Conservation (phyloP, 1,139 yeast genomes). For the Pichia inconspicua region DNA sequence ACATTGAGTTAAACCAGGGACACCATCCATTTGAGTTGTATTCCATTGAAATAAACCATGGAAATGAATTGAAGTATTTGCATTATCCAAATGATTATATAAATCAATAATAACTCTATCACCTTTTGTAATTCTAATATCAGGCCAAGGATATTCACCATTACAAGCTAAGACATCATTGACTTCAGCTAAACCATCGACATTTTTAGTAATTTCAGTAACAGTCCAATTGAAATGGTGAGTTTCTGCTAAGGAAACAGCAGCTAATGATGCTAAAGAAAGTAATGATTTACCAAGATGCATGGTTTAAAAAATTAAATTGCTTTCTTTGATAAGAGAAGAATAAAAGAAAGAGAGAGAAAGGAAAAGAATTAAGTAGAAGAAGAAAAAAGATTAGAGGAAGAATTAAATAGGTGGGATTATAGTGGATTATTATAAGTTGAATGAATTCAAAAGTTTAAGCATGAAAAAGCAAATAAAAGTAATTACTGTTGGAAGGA, state of each 20-base stretch:
- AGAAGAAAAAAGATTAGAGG: neutral
- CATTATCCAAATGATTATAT: slow-evolving; percentile 58
- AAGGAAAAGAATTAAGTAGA: no score
- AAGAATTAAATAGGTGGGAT: neutral
- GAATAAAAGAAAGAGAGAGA: neutral
- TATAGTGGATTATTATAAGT: neutral
- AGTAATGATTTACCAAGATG: slow-evolving; percentile 5
- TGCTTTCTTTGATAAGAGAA: neutral
- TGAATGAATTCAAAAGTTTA: neutral
- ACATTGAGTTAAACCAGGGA: slow-evolving; percentile 79
- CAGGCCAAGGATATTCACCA: slow-evolving; percentile 81
- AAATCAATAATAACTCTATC: slow-evolving; percentile 67
- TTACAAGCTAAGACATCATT: slow-evolving; percentile 74
- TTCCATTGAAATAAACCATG: slow-evolving; percentile 86
- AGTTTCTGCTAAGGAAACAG: slow-evolving; percentile 26
- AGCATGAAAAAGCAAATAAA: neutral
- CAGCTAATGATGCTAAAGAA: slow-evolving; percentile 15
- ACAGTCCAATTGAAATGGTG: slow-evolving; percentile 68
- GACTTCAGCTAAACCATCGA: slow-evolving; percentile 57
- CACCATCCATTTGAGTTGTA: slow-evolving; percentile 76
- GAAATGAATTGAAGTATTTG: slow-evolving; percentile 76
- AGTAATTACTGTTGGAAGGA: no score
- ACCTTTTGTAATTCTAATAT: slow-evolving; percentile 59
- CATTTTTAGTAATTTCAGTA: slow-evolving; percentile 62
- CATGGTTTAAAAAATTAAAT: slow-evolving; percentile 1